phyloP scores from a whole-genome alignment of 108 stramenopile species.

The Discostella pseudostelligera region DNA sequence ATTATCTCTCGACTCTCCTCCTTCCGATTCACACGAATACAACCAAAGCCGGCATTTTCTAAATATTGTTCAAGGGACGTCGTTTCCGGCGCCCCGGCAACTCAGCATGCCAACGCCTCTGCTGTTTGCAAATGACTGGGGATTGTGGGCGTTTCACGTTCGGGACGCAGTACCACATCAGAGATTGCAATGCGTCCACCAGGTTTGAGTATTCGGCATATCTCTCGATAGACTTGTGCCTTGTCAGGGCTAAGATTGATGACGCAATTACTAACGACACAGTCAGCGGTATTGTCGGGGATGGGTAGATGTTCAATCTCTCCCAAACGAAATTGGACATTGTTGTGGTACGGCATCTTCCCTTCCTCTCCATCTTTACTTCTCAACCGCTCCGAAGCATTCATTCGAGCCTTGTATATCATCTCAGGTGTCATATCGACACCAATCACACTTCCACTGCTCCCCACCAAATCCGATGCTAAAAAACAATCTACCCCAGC shows the following conservation, averaged over 20 bases:
- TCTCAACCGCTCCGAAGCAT: constrained; percentile 27
- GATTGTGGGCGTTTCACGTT: constrained; percentile 10
- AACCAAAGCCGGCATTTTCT: constrained; percentile 45
- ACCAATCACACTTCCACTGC: constrained; percentile 61
- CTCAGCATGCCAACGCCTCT: constrained; percentile 65
- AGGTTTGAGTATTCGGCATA: constrained; percentile 75
- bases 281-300: constrained; percentile 73
- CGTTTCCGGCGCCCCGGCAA: constrained; percentile 52
- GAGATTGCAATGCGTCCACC: constrained; percentile 83
- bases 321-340: constrained; percentile 79
- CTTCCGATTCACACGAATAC: constrained; percentile 46
- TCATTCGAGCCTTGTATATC: constrained; percentile 44
- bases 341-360: constrained; percentile 10
- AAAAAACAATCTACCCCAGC: constrained; percentile 58
- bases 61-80: constrained; percentile 42
- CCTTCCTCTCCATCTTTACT: background rate
- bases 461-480: constrained; percentile 56
- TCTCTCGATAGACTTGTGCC: constrained; percentile 67
- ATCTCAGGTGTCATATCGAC: constrained; percentile 80
- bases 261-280: constrained; percentile 88
- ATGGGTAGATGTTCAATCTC: constrained; percentile 86
- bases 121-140: constrained; percentile 44
- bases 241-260: constrained; percentile 90
- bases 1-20: constrained; percentile 55
- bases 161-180: constrained; percentile 55